Evolutionary conservation across 805 yeast genomes (phyloP), one percentile per base, ranked within the genome.

Genomic region (Limtongia smithiae): DNA sequence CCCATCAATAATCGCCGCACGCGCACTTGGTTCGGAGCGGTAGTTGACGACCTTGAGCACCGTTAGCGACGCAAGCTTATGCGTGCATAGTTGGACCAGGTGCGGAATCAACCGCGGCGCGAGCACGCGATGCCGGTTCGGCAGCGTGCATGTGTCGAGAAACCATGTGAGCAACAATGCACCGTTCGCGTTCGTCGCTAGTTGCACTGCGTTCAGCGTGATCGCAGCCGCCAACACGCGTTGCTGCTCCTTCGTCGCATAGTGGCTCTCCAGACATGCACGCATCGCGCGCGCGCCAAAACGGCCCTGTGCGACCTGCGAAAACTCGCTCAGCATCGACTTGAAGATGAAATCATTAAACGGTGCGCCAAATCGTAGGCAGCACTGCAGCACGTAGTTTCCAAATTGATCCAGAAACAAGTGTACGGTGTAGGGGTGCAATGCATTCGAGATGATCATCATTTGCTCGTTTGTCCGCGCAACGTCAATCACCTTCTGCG

Each of bases 261-360:
- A 78, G 24, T 81, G 80, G 41, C 90, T 81, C 68, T 93, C 98
- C 44, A 93, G 71, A 58, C 95, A 88, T 0, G 97, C 95, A 56
- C 98, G 73, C 51, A 91, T 82, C 18, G 97, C 96, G 58, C 98
- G 77, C 0, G 97, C 91, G 37, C 98, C 98, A 66, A 87, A 93
- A 62, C 97, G 76, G 53, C 91, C 94, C 59, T 80, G 85, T 38
- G 93, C 82, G 57, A 93, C 83, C 44, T 80, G 81, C 75, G 86
- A 71, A 61, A 93, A 88, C 57, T 83, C 79, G 37, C 85, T 78
- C 52, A 88, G 69, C 56, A 90, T 80, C 12, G 87, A 77, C 67
- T 90, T 96, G 65, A 86, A 84, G 36, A 93, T 85, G 62, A 91
- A 91, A 62, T 86, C 88, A 64, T 85, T 86, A 77, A 82, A 89